Conservation (phyloP, 2,329 filamentous ascomycete genomes). For the Scedosporium boydii region DNA sequence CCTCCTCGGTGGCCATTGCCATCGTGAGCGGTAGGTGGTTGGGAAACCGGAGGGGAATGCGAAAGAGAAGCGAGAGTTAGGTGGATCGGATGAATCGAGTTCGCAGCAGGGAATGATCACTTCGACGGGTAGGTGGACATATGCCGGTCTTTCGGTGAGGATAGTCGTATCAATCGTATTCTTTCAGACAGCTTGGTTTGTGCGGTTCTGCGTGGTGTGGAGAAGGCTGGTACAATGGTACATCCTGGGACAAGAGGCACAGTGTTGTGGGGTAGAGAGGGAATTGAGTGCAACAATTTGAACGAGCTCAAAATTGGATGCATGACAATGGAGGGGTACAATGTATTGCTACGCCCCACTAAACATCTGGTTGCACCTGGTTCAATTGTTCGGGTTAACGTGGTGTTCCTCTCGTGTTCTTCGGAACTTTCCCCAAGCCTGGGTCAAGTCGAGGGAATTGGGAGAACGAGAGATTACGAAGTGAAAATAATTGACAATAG, state of each 20-base stretch:
- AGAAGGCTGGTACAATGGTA: background rate
- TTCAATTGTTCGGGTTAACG: no score
- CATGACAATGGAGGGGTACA: no score
- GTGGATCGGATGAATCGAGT: background rate
- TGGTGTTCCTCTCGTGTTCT: background rate
- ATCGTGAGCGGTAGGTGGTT: conserved; percentile 11
- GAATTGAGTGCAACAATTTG: no score
- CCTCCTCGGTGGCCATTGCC: conserved; percentile 34
- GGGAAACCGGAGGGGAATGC: background rate
- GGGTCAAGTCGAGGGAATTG: background rate
- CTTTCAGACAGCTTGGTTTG: background rate
- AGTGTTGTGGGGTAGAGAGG: background rate
- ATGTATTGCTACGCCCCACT: no score
- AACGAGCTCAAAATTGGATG: no score
- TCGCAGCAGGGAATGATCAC: background rate
- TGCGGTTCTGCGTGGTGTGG: background rate
- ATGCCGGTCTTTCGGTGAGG: background rate
- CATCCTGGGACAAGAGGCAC: background rate
- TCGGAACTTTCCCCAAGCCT: background rate
- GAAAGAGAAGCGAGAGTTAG: background rate
- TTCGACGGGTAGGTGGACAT: background rate
- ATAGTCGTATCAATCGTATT: background rate
- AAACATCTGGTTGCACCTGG: no score
- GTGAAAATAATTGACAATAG: no score
- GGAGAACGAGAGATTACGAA: no score